A percentile compares a stretch with the other conserved stretches of the same genome.
Evolutionary conservation across 371 early-diverging fungal species (phyloP).

Genomic region (Syncephalastrum monosporum): DNA sequence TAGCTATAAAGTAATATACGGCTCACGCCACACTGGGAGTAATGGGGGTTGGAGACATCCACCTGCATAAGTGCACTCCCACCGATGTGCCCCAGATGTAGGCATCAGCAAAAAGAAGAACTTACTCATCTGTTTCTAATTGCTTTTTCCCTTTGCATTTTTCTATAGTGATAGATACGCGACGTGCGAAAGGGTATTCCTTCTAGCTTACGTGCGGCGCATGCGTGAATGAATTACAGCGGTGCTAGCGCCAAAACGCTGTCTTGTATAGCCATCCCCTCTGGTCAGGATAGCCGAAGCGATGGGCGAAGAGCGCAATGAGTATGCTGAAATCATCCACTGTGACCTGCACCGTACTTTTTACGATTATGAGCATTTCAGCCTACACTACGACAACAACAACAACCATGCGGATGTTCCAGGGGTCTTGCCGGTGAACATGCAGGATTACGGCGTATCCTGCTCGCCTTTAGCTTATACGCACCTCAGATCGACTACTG

Average conservation of each 20-base stretch:
- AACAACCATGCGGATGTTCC: conserved; percentile 19
- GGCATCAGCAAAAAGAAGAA: background rate
- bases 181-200: conserved; percentile 83
- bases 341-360: conserved; percentile 82
- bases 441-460: conserved; percentile 64
- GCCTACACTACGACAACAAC: conserved; percentile 26
- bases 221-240: conserved; percentile 82
- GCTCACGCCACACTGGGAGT: too few relatives aligned
- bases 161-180: conserved; percentile 54
- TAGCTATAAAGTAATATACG: too few relatives aligned
- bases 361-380: conserved; percentile 77
- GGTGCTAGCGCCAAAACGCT: conserved; percentile 67
- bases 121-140: background rate
- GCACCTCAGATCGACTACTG: conserved; percentile 80
- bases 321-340: conserved; percentile 66
- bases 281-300: conserved; percentile 54
- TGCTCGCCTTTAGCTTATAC: conserved; percentile 68
- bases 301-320: conserved; percentile 45
- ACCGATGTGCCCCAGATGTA: conserved; percentile 47
- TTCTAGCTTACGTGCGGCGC: conserved; percentile 54
- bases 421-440: conserved; percentile 33
- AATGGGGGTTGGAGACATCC: too few relatives aligned
- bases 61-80: conserved; percentile 40
- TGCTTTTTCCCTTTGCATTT: background rate
- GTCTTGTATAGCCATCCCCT: conserved; percentile 60